Evolutionary conservation across 371 early-diverging fungal species (phyloP).

Genomic region (Basidiobolus meristosporus): DNA sequence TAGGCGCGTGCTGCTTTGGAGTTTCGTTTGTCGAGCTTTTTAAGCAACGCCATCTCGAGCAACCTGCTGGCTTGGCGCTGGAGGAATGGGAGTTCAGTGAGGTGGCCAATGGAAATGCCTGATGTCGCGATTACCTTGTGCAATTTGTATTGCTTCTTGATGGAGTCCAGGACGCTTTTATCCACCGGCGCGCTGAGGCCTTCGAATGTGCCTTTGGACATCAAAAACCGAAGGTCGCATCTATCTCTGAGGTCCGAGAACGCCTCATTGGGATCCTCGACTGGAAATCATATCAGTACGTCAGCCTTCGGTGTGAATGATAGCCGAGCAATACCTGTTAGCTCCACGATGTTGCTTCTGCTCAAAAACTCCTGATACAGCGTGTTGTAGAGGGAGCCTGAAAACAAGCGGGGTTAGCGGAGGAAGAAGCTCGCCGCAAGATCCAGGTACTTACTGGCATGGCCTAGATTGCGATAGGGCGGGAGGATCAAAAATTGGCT

Average conservation of each 20-base stretch:
- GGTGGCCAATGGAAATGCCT: neutral
- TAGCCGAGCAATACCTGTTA: too few relatives aligned
- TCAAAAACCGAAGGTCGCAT: conserved; percentile 49
- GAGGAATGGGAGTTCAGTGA: neutral
- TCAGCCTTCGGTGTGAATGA: neutral
- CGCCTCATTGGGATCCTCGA: conserved; percentile 83
- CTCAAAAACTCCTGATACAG: neutral
- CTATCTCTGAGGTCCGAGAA: conserved; percentile 74
- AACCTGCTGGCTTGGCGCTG: conserved; percentile 62
- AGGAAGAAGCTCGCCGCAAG: too few relatives aligned
- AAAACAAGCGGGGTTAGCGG: too few relatives aligned
- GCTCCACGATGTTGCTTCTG: too few relatives aligned
- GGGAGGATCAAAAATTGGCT: conserved; percentile 84
- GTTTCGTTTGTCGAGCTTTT: conserved; percentile 25
- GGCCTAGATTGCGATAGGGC: conserved; percentile 66
- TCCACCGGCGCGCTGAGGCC: conserved; percentile 33
- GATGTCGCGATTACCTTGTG: conserved; percentile 21
- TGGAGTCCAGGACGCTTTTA: conserved; percentile 13
- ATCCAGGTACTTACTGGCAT: conserved; percentile 37
- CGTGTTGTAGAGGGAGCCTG: neutral
- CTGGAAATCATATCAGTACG: conserved; percentile 11
- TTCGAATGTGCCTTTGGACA: conserved; percentile 30
- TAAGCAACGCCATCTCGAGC: conserved; percentile 51
- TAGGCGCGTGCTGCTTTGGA: conserved; percentile 25
- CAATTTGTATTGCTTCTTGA: conserved; percentile 28